phyloP scores from a whole-genome alignment of 192 early-diverging fungal genomes.

The Geosiphon pyriformis region DNA sequence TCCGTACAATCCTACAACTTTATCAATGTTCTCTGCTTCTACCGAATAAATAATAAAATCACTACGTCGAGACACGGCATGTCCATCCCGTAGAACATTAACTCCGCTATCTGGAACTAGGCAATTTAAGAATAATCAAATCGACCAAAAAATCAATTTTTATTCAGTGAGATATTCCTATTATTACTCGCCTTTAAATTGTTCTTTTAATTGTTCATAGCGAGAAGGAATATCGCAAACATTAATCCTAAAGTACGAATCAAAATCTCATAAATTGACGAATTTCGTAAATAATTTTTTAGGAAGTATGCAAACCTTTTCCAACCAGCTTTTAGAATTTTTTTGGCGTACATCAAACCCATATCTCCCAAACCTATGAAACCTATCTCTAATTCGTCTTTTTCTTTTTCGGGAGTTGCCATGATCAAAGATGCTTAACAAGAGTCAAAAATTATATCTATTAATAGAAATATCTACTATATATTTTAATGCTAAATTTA shows the following conservation, averaged over 20 bases:
- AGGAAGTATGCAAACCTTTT: conserved; percentile 44
- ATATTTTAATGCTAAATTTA: no score
- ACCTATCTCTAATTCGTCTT: conserved; percentile 67
- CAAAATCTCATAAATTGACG: neutral
- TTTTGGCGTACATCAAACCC: conserved; percentile 82
- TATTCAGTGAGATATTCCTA: conserved; percentile 21
- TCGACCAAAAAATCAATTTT: neutral
- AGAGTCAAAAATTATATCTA: no score
- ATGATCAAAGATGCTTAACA: no score
- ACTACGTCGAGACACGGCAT: conserved; percentile 71
- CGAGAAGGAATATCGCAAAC: conserved; percentile 81
- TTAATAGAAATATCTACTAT: no score
- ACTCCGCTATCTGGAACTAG: conserved; percentile 39
- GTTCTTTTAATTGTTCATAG: conserved; percentile 59
- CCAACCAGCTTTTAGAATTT: conserved; percentile 73
- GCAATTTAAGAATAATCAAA: neutral
- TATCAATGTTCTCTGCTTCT: conserved; percentile 82
- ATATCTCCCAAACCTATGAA: conserved; percentile 96
- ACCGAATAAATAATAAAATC: conserved; percentile 95
- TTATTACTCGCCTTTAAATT: conserved; percentile 41
- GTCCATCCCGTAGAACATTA: conserved; percentile 74
- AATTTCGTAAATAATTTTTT: neutral
- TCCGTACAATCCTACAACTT: conserved; percentile 75
- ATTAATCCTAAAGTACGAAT: conserved; percentile 54
- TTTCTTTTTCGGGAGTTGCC: conserved; percentile 34